These are phyloP conservation scores for Neurospora sp. DNA, from an alignment of 495 filamentous ascomycete species.

Conservation along the genomic window DNA sequence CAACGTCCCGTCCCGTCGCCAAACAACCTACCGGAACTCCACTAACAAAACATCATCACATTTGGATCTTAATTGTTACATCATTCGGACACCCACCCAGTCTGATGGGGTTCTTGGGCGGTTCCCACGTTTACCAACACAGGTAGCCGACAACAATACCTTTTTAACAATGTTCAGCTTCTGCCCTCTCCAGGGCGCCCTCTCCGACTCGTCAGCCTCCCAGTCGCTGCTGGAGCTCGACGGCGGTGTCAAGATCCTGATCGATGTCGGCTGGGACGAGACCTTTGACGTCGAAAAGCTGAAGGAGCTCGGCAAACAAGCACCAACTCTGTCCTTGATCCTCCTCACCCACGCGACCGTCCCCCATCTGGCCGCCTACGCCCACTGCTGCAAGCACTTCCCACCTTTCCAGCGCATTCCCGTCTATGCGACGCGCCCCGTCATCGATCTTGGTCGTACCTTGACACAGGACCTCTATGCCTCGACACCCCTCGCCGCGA, in stretches of 20 bases:
- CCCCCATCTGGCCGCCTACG: constrained; percentile 84
- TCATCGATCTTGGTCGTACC: constrained; percentile 86
- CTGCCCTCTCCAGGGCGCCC: constrained; percentile 82
- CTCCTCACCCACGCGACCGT: constrained; percentile 91
- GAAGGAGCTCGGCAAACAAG: constrained; percentile 73
- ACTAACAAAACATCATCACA: neutral
- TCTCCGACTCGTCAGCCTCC: constrained; percentile 74
- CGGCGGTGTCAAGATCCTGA: constrained; percentile 87
- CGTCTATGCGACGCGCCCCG: constrained; percentile 89
- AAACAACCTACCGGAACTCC: neutral
- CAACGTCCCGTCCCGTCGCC: neutral
- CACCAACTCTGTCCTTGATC: constrained; percentile 84
- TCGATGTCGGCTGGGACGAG: constrained; percentile 96
- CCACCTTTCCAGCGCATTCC: constrained; percentile 87
- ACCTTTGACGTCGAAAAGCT: constrained; percentile 72
- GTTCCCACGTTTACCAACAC: neutral
- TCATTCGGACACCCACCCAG: neutral
- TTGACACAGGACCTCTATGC: constrained; percentile 87
- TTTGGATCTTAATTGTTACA: neutral
- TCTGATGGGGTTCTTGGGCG: constrained; percentile 3
- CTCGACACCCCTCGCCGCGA: constrained; percentile 77
- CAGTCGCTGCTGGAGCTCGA: constrained; percentile 95
- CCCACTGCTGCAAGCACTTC: constrained; percentile 94
- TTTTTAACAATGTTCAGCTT: constrained; percentile 75
- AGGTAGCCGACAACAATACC: neutral